Conservation (phyloP, 495 filamentous ascomycete species). For the Penicillium samsonianum region DNA sequence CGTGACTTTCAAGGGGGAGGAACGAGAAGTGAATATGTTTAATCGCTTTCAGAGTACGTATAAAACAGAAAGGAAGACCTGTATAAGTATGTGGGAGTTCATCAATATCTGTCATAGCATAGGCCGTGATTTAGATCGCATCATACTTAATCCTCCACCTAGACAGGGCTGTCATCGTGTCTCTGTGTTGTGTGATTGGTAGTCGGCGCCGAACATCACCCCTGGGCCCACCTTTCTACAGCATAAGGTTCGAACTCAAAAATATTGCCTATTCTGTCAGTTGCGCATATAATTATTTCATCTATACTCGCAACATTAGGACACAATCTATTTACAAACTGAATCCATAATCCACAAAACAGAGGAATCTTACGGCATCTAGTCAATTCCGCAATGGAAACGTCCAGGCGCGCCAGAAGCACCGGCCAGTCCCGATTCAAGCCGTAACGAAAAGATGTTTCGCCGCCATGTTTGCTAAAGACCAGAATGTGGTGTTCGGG, state of each 20-base stretch:
- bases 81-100: not conserved
- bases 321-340: not conserved
- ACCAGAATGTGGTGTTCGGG: too few species aligned
- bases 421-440: too few species aligned
- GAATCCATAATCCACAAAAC: not conserved
- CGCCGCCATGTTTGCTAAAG: too few species aligned
- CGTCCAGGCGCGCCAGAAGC: too few species aligned
- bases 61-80: too few species aligned
- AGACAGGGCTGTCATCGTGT: slow-evolving; percentile 1
- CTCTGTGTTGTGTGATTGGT: slow-evolving; percentile 16
- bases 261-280: not conserved
- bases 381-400: too few species aligned
- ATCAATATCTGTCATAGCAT: not conserved
- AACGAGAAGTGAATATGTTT: not conserved
- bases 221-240: not conserved
- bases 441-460: too few species aligned
- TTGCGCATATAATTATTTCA: not conserved
- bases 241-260: not conserved
- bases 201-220: slow-evolving; percentile 12
- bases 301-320: not conserved
- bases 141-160: not conserved
- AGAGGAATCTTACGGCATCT: too few species aligned
- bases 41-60: not conserved
- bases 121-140: not conserved
- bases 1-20: not conserved